Conservation (phyloP, 192 early-diverging fungal genomes). For the Spizellomyces punctatus region DNA sequence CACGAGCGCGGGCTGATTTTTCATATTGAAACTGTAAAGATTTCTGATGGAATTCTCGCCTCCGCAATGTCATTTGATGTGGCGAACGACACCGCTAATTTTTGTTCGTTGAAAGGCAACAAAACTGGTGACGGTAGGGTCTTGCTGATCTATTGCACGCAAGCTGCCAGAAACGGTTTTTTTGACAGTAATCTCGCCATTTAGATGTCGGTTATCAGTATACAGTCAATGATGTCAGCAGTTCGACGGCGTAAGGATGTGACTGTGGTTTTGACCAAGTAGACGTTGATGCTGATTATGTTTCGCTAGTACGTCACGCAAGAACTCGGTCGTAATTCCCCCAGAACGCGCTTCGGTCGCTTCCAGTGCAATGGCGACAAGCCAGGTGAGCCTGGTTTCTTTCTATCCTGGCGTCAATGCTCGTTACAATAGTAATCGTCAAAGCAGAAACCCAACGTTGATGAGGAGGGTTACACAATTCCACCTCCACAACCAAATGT, state of each 20-base stretch:
- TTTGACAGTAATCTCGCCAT: too few species aligned
- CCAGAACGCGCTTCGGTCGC: too few species aligned
- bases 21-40: neutral
- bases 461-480: slow-evolving; percentile 46
- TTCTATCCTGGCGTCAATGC: too few species aligned
- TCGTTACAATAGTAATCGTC: neutral
- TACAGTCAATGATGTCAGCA: neutral
- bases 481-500: slow-evolving; percentile 12
- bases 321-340: slow-evolving; percentile 4
- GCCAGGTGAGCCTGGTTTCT: too few species aligned
- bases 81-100: slow-evolving; percentile 26
- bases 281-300: too few species aligned
- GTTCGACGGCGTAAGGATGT: slow-evolving; percentile 8
- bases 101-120: slow-evolving; percentile 23
- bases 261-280: too few species aligned
- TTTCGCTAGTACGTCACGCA: neutral
- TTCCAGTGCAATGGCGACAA: too few species aligned
- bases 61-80: slow-evolving; percentile 31
- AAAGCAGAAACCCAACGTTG: slow-evolving; percentile 24
- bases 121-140: slow-evolving; percentile 4
- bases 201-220: too few species aligned
- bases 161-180: too few species aligned
- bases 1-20: neutral
- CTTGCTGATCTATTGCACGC: too few species aligned
- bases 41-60: slow-evolving; percentile 38